Conservation (phyloP, 2,329 filamentous ascomycete genomes). For the Bipolaris oryzae region DNA sequence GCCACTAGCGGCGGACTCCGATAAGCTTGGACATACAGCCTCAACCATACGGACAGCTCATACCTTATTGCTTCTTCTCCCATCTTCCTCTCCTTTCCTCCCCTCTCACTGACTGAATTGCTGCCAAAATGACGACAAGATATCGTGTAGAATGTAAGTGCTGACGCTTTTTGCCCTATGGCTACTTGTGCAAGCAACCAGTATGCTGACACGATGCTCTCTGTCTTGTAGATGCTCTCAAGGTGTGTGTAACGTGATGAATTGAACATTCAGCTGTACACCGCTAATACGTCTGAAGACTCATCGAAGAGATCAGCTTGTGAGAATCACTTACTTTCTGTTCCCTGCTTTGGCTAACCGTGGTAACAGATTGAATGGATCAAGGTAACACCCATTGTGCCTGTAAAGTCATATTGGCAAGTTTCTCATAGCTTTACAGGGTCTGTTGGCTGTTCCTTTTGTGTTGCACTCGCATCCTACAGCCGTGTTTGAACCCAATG, state of each 20-base stretch:
- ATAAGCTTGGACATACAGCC: constrained; percentile 30
- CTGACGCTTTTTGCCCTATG: not conserved
- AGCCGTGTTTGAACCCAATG: constrained; percentile 75
- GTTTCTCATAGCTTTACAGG: constrained; percentile 22
- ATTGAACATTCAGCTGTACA: not conserved
- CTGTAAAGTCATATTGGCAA: not conserved
- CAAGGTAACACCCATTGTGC: constrained; percentile 61
- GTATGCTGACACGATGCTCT: constrained; percentile 22
- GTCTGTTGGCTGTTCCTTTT: constrained; percentile 88
- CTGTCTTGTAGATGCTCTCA: constrained; percentile 63
- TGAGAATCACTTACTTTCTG: constrained; percentile 57
- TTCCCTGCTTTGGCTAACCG: constrained; percentile 17
- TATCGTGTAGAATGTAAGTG: constrained; percentile 47
- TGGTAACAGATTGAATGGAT: constrained; percentile 78
- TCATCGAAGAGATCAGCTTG: constrained; percentile 88
- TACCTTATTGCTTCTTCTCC: constrained; percentile 13
- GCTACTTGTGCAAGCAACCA: not conserved
- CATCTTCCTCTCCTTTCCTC: constrained; percentile 9
- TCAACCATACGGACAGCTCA: constrained; percentile 27
- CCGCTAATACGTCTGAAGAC: constrained; percentile 63
- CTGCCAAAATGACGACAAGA: constrained; percentile 49
- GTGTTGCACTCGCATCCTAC: constrained; percentile 95
- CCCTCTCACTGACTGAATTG: constrained; percentile 1
- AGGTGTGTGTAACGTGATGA: constrained; percentile 53
- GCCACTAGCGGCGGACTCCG: constrained; percentile 35